Percentiles rank a stretch among this genome's conserved stretches.
Conservation (phyloP, 768 basidiomycete species). For the Phylloporus scabripes region DNA sequence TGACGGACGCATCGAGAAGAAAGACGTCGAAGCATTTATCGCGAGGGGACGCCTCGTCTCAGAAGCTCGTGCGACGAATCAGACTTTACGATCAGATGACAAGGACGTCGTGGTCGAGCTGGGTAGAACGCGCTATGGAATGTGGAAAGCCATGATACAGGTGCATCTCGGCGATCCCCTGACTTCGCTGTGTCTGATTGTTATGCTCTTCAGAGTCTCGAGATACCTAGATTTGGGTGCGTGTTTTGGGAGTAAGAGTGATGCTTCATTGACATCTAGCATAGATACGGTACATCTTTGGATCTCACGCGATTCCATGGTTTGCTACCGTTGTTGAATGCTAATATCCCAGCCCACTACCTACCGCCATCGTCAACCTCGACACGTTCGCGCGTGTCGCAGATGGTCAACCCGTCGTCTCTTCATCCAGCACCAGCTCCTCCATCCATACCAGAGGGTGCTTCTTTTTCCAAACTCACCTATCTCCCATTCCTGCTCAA, state of each 20-base stretch:
- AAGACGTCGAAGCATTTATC: slow-evolving; percentile 65
- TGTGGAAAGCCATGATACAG: slow-evolving; percentile 91
- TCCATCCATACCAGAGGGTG: slow-evolving; percentile 43
- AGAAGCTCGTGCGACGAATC: background rate
- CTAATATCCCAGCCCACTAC: slow-evolving; percentile 60
- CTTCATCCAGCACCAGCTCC: slow-evolving; percentile 37
- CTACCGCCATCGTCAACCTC: slow-evolving; percentile 38
- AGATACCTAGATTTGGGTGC: slow-evolving; percentile 81
- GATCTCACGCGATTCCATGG: slow-evolving; percentile 68
- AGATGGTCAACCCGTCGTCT: slow-evolving; percentile 35
- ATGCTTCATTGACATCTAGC: background rate
- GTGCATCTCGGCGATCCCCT: slow-evolving; percentile 31
- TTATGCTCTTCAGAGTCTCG: slow-evolving; percentile 52
- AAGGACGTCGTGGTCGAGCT: slow-evolving; percentile 64
- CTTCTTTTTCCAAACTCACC: slow-evolving; percentile 62
- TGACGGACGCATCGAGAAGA: slow-evolving; percentile 67
- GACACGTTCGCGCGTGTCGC: slow-evolving; percentile 15
- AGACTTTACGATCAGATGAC: background rate
- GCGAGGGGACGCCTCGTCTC: slow-evolving; percentile 7
- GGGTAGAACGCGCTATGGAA: slow-evolving; percentile 69
- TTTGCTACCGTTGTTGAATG: slow-evolving; percentile 58
- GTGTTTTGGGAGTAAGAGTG: slow-evolving; percentile 11
- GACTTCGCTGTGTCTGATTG: background rate
- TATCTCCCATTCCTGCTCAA: slow-evolving; percentile 84
- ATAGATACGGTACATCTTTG: slow-evolving; percentile 66